These are phyloP conservation scores for Alternaria infectoria DNA, from an alignment of 2,329 filamentous ascomycete species.

Conservation along the genomic window DNA sequence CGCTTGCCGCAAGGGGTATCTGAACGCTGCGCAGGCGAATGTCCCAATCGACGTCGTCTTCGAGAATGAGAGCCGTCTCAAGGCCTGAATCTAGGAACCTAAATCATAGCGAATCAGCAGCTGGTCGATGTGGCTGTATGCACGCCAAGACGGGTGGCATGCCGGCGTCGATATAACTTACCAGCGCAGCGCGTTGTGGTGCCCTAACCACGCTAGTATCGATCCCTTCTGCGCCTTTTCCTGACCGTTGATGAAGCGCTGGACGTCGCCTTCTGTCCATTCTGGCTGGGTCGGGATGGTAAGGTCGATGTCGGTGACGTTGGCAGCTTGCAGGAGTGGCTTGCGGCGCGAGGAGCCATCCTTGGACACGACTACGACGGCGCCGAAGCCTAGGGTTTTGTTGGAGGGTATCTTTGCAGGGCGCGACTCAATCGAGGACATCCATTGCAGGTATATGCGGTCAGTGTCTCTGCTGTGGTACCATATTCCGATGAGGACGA, in stretches of 20 bases:
- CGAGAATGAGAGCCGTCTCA: conserved; percentile 52
- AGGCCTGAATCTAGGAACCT: conserved; percentile 53
- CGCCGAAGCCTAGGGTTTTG: conserved; percentile 50
- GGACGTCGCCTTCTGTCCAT: conserved; percentile 51
- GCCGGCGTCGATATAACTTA: conserved; percentile 22
- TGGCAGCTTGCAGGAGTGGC: conserved; percentile 50
- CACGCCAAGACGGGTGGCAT: conserved; percentile 18
- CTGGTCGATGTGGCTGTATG: background rate
- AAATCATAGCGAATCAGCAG: conserved; percentile 18
- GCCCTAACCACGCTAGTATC: conserved; percentile 53
- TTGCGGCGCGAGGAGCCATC: conserved; percentile 48
- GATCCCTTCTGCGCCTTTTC: conserved; percentile 48
- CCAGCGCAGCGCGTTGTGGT: conserved; percentile 52
- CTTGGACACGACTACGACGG: conserved; percentile 51
- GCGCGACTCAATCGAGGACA: conserved; percentile 31
- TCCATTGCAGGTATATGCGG: conserved; percentile 39
- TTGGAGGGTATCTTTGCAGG: conserved; percentile 40
- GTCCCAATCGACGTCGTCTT: conserved; percentile 57
- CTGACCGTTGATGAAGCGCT: conserved; percentile 45
- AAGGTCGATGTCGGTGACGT: conserved; percentile 52
- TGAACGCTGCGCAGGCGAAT: conserved; percentile 53
- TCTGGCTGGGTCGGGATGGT: conserved; percentile 51
- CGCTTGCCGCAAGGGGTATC: conserved; percentile 50
- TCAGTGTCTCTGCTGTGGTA: conserved; percentile 36
- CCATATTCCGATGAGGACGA: conserved; percentile 36